Evolutionary conservation across 257 asterid genomes (phyloP).

Genomic region (Rauvolfia tetraphylla): DNA sequence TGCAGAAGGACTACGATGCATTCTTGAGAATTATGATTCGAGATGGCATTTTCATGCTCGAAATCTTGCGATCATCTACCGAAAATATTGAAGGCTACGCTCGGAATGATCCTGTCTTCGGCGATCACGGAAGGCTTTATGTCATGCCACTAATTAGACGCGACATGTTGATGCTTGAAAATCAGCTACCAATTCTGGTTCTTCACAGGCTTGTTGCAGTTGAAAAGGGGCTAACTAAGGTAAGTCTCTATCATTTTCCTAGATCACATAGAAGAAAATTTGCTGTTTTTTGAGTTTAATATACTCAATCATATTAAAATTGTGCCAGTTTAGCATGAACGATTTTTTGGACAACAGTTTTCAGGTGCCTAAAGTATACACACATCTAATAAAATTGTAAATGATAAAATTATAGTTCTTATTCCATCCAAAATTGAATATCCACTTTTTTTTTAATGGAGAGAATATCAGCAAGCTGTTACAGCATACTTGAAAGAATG

Average conservation of each 20-base stretch:
- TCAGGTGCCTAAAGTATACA: no score
- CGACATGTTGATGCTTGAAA: constrained; percentile 28
- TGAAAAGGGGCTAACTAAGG: neutral
- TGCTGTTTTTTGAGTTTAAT: no score
- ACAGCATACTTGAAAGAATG: no score
- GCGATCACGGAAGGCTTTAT: constrained; percentile 39
- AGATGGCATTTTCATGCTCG: constrained; percentile 40
- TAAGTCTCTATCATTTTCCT: neutral
- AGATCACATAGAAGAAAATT: no score
- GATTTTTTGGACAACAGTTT: no score
- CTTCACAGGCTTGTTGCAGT: neutral
- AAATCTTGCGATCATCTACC: constrained; percentile 21
- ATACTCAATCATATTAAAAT: no score
- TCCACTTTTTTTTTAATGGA: no score
- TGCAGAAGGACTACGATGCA: constrained; percentile 9
- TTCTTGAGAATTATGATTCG: constrained; percentile 38
- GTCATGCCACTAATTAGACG: constrained; percentile 30
- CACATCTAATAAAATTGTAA: no score
- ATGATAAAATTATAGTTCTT: no score
- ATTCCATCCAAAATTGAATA: no score
- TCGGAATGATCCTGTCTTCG: constrained; percentile 38
- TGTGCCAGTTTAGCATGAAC: no score
- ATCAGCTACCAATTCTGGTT: constrained; percentile 15
- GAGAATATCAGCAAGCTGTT: no score
- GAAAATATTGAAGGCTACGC: constrained; percentile 16